These are phyloP conservation scores for Gentiana macrophylla DNA, from an alignment of 257 asterid genomes.

Conservation along the genomic window DNA sequence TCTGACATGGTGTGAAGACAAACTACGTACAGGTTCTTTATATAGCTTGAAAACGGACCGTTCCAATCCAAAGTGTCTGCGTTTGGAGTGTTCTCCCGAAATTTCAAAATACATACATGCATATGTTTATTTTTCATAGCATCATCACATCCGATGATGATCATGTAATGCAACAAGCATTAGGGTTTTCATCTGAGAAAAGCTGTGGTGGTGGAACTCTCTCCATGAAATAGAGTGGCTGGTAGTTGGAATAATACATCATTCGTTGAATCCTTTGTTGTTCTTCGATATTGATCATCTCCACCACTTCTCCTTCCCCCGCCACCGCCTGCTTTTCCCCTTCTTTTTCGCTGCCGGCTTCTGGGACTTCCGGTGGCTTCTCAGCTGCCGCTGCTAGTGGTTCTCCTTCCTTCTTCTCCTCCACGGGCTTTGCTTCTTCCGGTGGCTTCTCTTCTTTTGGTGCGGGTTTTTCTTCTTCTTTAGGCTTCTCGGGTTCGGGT, in stretches of 20 bases:
- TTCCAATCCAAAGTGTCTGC: too few relatives aligned
- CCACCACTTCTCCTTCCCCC: not conserved
- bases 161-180: conserved; percentile 64
- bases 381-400: conserved; percentile 14
- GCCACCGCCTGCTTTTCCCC: not conserved
- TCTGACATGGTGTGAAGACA: too few relatives aligned
- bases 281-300: conserved; percentile 4
- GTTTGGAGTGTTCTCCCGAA: too few relatives aligned
- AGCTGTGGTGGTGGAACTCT: conserved; percentile 81
- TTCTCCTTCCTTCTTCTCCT: conserved; percentile 17
- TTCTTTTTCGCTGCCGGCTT: conserved; percentile 13
- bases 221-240: conserved; percentile 51
- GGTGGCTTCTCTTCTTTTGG: conserved; percentile 16
- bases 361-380: conserved; percentile 8
- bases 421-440: conserved; percentile 22
- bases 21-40: too few relatives aligned
- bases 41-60: too few relatives aligned
- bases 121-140: too few relatives aligned
- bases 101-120: too few relatives aligned
- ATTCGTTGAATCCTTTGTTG: conserved; percentile 15
- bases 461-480: conserved; percentile 31
- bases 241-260: conserved; percentile 33
- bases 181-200: conserved; percentile 87
- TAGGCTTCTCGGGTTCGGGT: conserved; percentile 22
- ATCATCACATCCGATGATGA: not conserved